Percentiles rank a stretch among this genome's conserved stretches.
These are phyloP conservation scores for Colletotrichum karsti DNA, from an alignment of 2,329 filamentous ascomycete genomes.

Conservation along the genomic window DNA sequence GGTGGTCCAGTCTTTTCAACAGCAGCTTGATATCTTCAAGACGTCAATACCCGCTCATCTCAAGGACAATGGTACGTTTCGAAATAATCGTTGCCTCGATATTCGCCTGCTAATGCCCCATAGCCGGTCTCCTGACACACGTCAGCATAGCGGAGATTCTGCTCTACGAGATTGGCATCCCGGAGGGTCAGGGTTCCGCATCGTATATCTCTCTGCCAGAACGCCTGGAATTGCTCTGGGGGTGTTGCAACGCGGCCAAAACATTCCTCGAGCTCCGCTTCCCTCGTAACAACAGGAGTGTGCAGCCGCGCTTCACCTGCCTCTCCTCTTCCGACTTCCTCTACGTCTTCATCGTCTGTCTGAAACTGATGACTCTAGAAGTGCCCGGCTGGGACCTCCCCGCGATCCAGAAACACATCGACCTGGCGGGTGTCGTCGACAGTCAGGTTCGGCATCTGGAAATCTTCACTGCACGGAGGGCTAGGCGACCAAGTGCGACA, in stretches of 20 bases:
- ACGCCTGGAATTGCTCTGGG: conserved; percentile 55
- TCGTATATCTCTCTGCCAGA: conserved; percentile 44
- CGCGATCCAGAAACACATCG: conserved; percentile 45
- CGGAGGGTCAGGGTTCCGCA: conserved; percentile 43
- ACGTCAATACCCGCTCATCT: conserved; percentile 45
- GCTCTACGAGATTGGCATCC: conserved; percentile 55
- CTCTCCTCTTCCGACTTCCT: conserved; percentile 56
- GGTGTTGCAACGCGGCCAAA: conserved; percentile 49
- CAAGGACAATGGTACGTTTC: conserved; percentile 41
- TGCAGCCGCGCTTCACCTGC: conserved; percentile 49
- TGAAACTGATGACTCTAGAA: conserved; percentile 55
- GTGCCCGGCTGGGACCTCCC: conserved; percentile 55
- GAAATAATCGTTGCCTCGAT: neutral
- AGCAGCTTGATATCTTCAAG: conserved; percentile 51
- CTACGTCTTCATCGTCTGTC: conserved; percentile 53
- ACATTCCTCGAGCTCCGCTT: conserved; percentile 50
- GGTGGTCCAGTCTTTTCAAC: conserved; percentile 52
- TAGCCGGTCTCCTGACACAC: conserved; percentile 51
- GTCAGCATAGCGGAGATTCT: conserved; percentile 54
- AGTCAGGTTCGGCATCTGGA: conserved; percentile 40
- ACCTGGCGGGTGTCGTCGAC: conserved; percentile 39
- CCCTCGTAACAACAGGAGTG: conserved; percentile 30
- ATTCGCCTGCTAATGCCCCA: neutral
- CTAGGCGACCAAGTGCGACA: conserved; percentile 1
- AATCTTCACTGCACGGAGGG: conserved; percentile 34